A percentile compares a stretch with the other conserved stretches of the same genome.
These are phyloP conservation scores for Venturiaceae sp. DNA, from an alignment of 2,329 filamentous ascomycete genomes.

Conservation along the genomic window DNA sequence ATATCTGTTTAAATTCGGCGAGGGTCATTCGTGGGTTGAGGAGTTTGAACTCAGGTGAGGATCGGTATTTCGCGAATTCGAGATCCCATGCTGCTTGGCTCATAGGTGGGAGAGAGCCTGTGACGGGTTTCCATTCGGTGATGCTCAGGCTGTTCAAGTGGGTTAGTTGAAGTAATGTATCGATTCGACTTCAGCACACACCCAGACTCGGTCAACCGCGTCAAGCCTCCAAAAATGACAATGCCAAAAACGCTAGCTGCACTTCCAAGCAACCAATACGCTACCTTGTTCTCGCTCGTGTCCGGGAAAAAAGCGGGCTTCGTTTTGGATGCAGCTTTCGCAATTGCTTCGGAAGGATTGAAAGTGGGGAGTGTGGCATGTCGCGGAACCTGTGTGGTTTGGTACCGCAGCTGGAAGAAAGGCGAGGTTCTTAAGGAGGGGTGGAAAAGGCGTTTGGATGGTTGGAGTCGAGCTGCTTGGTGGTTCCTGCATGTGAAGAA, in stretches of 20 bases:
- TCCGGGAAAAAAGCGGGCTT: constrained; percentile 29
- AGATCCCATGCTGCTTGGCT: constrained; percentile 75
- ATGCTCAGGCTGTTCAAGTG: constrained; percentile 68
- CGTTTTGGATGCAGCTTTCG: neutral
- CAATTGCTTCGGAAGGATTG: neutral
- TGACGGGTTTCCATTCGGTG: constrained; percentile 97
- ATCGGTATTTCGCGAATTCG: constrained; percentile 86
- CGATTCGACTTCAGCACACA: constrained; percentile 24
- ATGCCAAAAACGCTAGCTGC: constrained; percentile 94
- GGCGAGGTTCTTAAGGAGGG: constrained; percentile 13
- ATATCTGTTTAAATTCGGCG: constrained; percentile 94
- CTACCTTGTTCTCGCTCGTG: constrained; percentile 67
- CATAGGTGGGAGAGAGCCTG: constrained; percentile 78
- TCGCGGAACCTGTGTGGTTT: constrained; percentile 5
- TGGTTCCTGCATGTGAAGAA: constrained; percentile 24
- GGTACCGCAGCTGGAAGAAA: constrained; percentile 3
- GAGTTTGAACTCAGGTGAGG: constrained; percentile 84
- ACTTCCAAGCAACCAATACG: constrained; percentile 86
- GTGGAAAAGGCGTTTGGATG: constrained; percentile 8
- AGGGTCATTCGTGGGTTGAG: constrained; percentile 91
- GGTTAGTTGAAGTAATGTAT: neutral
- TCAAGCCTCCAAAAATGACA: constrained; percentile 89
- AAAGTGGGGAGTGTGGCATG: neutral
- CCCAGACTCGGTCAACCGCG: constrained; percentile 92
- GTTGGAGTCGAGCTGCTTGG: constrained; percentile 5